Base-by-base conservation (phyloP, 495 filamentous ascomycete species). In the Penicillium crystallinum region DNA sequence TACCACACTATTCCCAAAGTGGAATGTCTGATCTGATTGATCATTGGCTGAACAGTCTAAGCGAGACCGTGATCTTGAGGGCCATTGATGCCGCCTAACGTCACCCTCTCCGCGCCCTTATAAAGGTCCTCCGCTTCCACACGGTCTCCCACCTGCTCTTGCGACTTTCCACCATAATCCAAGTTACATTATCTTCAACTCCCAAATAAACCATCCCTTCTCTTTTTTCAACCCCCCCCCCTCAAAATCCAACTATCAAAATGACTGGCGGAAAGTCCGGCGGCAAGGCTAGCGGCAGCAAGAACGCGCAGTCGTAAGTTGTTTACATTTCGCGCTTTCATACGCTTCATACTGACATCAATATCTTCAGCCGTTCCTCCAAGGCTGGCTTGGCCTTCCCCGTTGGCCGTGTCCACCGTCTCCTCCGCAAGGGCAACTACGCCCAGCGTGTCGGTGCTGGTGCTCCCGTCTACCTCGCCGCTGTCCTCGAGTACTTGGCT, bases 381-480 rank as follows among this genome's bases (percentile, higher is more conserved):
- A 98, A 98, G 85, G 93, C 93, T 53, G 93, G 93, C 84, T 87
- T 98, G 65, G 93, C 93, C 62, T 98, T 98, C 84, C 93, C 93
- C 60, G 93, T 98, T 70, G 93, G 93, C 73, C 93, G 93, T 95
- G 93, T 98, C 62, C 93, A 98, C 79, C 91, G 93, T 89, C 89
- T 98, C 55, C 83, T 98, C 71, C 86, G 93, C 77, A 98, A 98
- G 84, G 93, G 93, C 68, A 98, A 98, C 88, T 98, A 98, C 68
- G 93, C 93, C 66, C 93, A 97, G 82, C 95, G 93, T 86, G 95
- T 96, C 70, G 93, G 91, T 92, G 91, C 91, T 68, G 87, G 91
- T 82, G 93, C 93, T 62, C 93, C 93, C 58, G 93, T 98, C 67
- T 98, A 98, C 70, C 87, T 98, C 59, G 93, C 93, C 58, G 93